phyloP scores from a whole-genome alignment of 2,329 filamentous ascomycete species.

The Thielaviopsis euricoi region DNA sequence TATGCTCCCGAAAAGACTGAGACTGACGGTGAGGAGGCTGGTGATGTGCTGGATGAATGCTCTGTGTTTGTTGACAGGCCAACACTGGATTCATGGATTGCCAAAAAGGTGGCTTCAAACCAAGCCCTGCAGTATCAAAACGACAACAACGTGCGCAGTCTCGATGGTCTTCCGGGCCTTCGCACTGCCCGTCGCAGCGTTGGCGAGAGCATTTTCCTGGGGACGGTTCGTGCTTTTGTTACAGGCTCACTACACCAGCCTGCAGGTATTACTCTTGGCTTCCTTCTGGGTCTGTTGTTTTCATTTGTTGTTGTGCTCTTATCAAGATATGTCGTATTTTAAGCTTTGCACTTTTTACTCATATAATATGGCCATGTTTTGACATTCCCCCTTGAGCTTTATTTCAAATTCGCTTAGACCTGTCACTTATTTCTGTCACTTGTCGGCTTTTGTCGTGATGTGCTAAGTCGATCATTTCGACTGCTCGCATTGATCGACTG shows the following conservation, averaged over 20 bases:
- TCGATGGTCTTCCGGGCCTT: slow-evolving; percentile 44
- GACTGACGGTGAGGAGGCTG: slow-evolving; percentile 6
- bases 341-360: too few relatives aligned
- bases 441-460: too few relatives aligned
- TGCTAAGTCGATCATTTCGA: too few relatives aligned
- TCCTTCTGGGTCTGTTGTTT: slow-evolving; percentile 14
- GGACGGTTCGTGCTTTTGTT: slow-evolving; percentile 17
- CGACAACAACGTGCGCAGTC: slow-evolving; percentile 34
- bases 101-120: slow-evolving; percentile 31
- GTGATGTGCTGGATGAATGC: slow-evolving; percentile 18
- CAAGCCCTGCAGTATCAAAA: slow-evolving; percentile 38
- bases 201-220: slow-evolving; percentile 31
- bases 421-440: too few relatives aligned
- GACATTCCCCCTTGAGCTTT: too few relatives aligned
- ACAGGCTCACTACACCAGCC: slow-evolving; percentile 14
- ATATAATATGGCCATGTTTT: too few relatives aligned
- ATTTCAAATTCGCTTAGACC: too few relatives aligned
- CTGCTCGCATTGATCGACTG: too few relatives aligned
- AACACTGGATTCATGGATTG: slow-evolving; percentile 36
- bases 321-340: not conserved
- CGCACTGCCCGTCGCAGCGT: slow-evolving; percentile 31
- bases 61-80: slow-evolving; percentile 35
- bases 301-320: slow-evolving; percentile 7
- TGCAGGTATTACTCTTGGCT: slow-evolving; percentile 20
- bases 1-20: slow-evolving; percentile 15